Evolutionary conservation across 306 rosid genomes (phyloP), one percentile per base, ranked within the genome.

Genomic region (Hylodesmum podocarpum): DNA sequence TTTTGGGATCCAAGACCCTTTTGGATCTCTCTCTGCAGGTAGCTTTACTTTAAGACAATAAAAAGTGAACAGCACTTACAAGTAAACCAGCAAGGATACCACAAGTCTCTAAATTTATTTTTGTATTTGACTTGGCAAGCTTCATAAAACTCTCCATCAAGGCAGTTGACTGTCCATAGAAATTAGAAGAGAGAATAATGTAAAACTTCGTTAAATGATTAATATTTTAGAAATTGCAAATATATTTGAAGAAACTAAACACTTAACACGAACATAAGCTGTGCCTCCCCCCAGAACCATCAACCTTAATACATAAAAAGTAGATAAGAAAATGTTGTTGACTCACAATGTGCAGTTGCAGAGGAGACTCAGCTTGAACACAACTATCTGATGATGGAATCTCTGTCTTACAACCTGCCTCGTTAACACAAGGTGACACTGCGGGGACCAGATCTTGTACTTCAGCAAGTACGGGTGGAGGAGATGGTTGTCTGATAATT

Each of bases 21-120:
- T 28, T 22, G 21, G 51, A 73, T 63, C 53, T 24, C 51, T 16
- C 57, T 22, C 53, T 44, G 53, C 58, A 14, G 13, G 37, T 64
- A 70, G 22, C 12, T 54, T 37, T 27, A 75, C 12, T 34, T 68
- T 0, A 57, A 57, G 29, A 34, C 37, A 19, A 74, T 44, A 65
- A 37, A 46, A 36, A 47, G 39, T 59, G 46, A 72, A 66, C 65
- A 80, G 34, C 59, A 89, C 98, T 87, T 90, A 95, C 98, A 83
- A 95, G 98, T 72, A 90, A 82, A 74, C 98, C 98, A 6, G 95
- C 98, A 46, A 95, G 96, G 78, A 95, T 70, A 33, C 98, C 98
- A 76, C 98, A 95, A 71, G 98, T 95, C 81, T 92, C 98, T 73
- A 95, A 88, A 89, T 92, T 85, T 81, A 81, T 94, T 33, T 88